Percentiles rank a stretch among this genome's conserved stretches.
phyloP scores from a whole-genome alignment of 192 early-diverging fungal species.

The Polychytrium aggregatum region DNA sequence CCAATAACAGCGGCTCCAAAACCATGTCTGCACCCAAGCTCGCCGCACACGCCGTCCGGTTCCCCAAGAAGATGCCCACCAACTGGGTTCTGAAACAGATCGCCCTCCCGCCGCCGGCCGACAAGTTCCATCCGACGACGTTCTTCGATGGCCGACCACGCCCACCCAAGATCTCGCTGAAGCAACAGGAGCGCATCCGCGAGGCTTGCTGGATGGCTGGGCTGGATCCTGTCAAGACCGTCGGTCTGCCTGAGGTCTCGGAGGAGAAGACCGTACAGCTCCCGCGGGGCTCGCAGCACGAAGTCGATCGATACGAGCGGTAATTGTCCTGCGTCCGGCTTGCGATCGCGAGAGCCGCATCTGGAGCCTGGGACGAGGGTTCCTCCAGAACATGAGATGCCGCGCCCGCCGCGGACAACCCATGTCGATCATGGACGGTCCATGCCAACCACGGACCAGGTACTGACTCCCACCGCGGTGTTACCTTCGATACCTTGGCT shows the following conservation, averaged over 20 bases:
- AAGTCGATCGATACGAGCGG: slow-evolving; percentile 21
- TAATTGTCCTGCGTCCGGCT: background rate
- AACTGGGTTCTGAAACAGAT: slow-evolving; percentile 31
- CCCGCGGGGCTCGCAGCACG: slow-evolving; percentile 15
- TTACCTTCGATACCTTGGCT: too few relatives aligned
- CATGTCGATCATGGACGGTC: too few relatives aligned
- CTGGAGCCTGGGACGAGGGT: too few relatives aligned
- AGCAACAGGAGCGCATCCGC: slow-evolving; percentile 27
- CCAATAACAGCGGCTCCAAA: too few relatives aligned
- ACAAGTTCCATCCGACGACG: slow-evolving; percentile 7
- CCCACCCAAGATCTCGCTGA: slow-evolving; percentile 19
- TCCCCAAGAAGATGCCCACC: slow-evolving; percentile 30
- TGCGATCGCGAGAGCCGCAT: too few relatives aligned
- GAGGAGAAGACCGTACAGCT: slow-evolving; percentile 2
- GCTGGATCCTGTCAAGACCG: slow-evolving; percentile 13
- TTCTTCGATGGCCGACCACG: slow-evolving; percentile 15
- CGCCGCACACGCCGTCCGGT: background rate
- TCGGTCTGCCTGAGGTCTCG: slow-evolving; percentile 10
- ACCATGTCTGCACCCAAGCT: too few relatives aligned
- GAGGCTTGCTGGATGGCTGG: slow-evolving; percentile 27
- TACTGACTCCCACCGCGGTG: too few relatives aligned
- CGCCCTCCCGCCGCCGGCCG: slow-evolving; percentile 24
- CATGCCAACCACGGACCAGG: background rate
- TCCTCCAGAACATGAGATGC: too few relatives aligned
- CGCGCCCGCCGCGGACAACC: too few relatives aligned